These are phyloP conservation scores for Excoecaria cochinchinensis DNA, from an alignment of 345 rosid genomes.

Conservation along the genomic window DNA sequence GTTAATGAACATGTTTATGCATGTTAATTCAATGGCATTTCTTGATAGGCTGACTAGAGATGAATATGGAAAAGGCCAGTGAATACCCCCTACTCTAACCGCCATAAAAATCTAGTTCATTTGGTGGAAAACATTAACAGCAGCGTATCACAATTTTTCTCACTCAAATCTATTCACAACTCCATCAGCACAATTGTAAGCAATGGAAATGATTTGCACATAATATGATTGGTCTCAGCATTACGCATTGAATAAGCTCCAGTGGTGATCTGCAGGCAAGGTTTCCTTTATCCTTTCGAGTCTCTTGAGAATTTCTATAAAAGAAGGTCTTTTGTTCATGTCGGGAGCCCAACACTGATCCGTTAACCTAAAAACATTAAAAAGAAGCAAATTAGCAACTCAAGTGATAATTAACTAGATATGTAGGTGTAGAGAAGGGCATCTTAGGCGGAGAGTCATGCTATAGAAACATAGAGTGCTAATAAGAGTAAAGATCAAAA, in stretches of 20 bases:
- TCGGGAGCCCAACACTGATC: slow-evolving; percentile 85
- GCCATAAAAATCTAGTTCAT: slow-evolving; percentile 5
- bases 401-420: background rate
- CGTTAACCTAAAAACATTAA: slow-evolving; percentile 50
- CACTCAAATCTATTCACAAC: slow-evolving; percentile 26
- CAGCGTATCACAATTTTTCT: slow-evolving; percentile 19
- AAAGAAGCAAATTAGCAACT: slow-evolving; percentile 20
- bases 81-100: slow-evolving; percentile 2
- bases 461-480: background rate
- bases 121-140: slow-evolving; percentile 5
- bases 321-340: slow-evolving; percentile 84
- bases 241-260: slow-evolving; percentile 76
- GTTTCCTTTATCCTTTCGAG: slow-evolving; percentile 86
- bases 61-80: background rate
- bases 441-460: background rate
- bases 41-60: background rate
- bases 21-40: background rate
- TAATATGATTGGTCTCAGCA: slow-evolving; percentile 5
- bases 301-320: slow-evolving; percentile 88
- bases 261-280: slow-evolving; percentile 65
- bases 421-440: background rate
- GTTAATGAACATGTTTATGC: background rate
- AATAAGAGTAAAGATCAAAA: background rate
- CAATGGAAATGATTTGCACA: background rate
- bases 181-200: slow-evolving; percentile 17